Evolutionary conservation across 345 rosid genomes (phyloP).

Genomic region (Zanthoxylum bungeanum): DNA sequence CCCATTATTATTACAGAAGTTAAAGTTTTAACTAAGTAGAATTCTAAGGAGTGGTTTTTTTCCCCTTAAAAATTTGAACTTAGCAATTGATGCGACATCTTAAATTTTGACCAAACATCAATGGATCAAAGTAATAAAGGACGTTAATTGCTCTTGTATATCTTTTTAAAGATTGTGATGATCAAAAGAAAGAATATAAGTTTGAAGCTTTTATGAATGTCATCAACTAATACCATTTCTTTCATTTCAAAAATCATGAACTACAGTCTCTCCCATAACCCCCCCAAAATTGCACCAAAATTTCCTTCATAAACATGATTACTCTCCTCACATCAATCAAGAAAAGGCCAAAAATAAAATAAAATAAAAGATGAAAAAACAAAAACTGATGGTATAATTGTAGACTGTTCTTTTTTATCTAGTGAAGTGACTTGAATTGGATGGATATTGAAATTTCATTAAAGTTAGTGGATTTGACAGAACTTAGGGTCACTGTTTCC

Average conservation of each 20-base stretch:
- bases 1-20: too few species aligned
- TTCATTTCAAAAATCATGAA: conserved; percentile 27
- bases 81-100: background rate
- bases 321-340: conserved; percentile 16
- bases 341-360: background rate
- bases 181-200: too few species aligned
- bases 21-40: too few species aligned
- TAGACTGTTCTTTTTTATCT: conserved; percentile 34
- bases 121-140: too few species aligned
- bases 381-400: conserved; percentile 12
- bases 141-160: background rate
- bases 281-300: conserved; percentile 20
- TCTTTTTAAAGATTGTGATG: background rate
- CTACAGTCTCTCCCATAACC: conserved; percentile 34
- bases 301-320: conserved; percentile 15
- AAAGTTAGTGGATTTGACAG: conserved; percentile 55
- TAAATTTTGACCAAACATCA: background rate
- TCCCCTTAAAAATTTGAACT: too few species aligned
- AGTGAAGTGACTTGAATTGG: conserved; percentile 29
- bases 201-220: conserved; percentile 1
- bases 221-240: conserved; percentile 2
- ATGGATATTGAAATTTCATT: conserved; percentile 23
- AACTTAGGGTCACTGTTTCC: conserved; percentile 44
- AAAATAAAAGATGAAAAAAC: background rate
- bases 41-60: too few species aligned